These are phyloP conservation scores for Aspergillus heteromorphus DNA, from an alignment of 495 filamentous ascomycete genomes.

Conservation along the genomic window DNA sequence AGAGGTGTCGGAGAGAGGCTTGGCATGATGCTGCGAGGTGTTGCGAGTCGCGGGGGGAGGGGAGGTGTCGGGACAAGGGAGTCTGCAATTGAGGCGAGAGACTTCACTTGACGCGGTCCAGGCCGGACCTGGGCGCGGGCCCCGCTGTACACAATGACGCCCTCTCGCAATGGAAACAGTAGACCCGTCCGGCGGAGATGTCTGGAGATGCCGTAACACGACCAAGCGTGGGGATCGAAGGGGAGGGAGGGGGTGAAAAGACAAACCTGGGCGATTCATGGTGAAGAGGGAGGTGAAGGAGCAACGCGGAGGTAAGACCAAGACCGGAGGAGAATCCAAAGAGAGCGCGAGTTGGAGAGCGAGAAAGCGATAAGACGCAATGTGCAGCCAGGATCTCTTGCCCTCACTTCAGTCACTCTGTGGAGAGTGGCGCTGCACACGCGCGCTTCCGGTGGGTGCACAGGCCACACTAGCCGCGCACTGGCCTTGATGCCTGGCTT, in stretches of 20 bases:
- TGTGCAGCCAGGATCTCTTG: constrained; percentile 25
- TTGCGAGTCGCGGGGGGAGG: constrained; percentile 28
- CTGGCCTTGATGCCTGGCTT: not conserved
- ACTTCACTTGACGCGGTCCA: not conserved
- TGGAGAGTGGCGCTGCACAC: constrained; percentile 34
- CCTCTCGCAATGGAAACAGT: not conserved
- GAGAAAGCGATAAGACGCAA: constrained; percentile 14
- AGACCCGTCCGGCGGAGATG: not conserved
- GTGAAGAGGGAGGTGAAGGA: not conserved
- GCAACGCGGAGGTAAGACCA: not conserved
- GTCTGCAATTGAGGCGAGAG: constrained; percentile 22
- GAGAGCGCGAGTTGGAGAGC: constrained; percentile 8
- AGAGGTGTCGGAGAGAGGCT: constrained; percentile 13
- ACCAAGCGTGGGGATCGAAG: constrained; percentile 11
- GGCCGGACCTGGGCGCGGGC: not conserved
- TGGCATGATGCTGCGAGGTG: constrained; percentile 17
- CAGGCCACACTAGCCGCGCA: constrained; percentile 14
- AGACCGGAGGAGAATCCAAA: not conserved
- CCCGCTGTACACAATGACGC: not conserved
- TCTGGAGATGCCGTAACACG: constrained; percentile 1
- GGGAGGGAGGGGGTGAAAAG: constrained; percentile 18
- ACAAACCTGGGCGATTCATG: constrained; percentile 45
- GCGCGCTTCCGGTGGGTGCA: constrained; percentile 33
- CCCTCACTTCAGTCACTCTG: constrained; percentile 35
- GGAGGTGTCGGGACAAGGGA: constrained; percentile 14